phyloP scores from a whole-genome alignment of 768 basidiomycete genomes.

The Hericium erinaceus region DNA sequence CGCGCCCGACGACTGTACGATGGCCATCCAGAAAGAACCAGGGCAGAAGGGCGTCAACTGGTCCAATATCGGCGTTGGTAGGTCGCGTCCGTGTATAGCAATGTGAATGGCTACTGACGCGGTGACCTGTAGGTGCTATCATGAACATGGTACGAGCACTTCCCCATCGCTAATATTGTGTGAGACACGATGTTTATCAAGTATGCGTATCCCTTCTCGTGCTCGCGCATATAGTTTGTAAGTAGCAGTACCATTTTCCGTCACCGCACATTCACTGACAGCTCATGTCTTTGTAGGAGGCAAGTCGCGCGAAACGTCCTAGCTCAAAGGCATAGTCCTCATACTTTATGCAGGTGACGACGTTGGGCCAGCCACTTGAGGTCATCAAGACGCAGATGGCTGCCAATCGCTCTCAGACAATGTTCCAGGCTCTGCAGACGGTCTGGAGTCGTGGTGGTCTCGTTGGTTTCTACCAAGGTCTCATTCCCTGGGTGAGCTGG shows the following conservation, averaged over 20 bases:
- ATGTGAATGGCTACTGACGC: background rate
- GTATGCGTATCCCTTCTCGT: background rate
- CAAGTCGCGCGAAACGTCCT: conserved; percentile 28
- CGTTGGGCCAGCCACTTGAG: conserved; percentile 95
- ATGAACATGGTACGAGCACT: conserved; percentile 86
- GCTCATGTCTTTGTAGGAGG: conserved; percentile 46
- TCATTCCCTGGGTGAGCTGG: conserved; percentile 88
- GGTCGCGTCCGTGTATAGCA: conserved; percentile 22
- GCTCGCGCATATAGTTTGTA: conserved; percentile 23
- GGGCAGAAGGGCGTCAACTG: conserved; percentile 88
- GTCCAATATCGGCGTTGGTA: conserved; percentile 94
- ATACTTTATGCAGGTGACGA: conserved; percentile 64
- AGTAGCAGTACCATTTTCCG: conserved; percentile 13
- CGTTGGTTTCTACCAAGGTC: conserved; percentile 90
- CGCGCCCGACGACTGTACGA: conserved; percentile 22
- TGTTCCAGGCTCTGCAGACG: conserved; percentile 74
- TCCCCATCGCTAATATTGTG: background rate
- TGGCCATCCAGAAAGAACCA: conserved; percentile 81
- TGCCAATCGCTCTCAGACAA: conserved; percentile 85
- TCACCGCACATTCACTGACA: conserved; percentile 17
- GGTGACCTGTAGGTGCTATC: conserved; percentile 57
- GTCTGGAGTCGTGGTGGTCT: conserved; percentile 92
- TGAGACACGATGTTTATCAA: background rate
- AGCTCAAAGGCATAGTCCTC: background rate
- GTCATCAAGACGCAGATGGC: conserved; percentile 99